Evolutionary conservation across 2,329 filamentous ascomycete species (phyloP), one percentile per base, ranked within the genome.

Genomic region (Penicillium hesseltinei): DNA sequence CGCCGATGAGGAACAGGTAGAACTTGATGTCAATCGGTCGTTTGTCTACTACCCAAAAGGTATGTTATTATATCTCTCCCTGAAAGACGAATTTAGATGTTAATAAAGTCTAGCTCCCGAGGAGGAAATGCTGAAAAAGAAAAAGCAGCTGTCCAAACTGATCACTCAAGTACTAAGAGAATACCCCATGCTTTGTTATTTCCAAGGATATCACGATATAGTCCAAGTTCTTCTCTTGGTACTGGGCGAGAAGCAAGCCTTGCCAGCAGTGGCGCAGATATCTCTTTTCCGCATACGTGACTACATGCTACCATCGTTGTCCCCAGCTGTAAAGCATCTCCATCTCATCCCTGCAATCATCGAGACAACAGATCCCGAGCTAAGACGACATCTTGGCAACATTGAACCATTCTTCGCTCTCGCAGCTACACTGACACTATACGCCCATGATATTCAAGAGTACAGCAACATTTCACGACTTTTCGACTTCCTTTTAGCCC

Each of bases 191-290:
- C 84, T 99, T 36, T 91, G 87, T 79, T 99, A 99, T 77, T 99
- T 99, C 75, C 94, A 99, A 78, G 94, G 94, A 72, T 99, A 95
- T 73, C 94, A 99, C 75, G 94, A 99, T 77, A 97, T 99, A 69
- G 94, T 91, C 66, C 95, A 99, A 77, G 94, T 99, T 25, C 83
- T 99, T 58, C 84, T 97, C 40, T 83, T 99, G 15, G 92, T 97
- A 11, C 81, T 99, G 4, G 88, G 88, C 0, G 77, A 84, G 10
- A 69, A 80, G 23, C 72, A 80, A 53, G 87, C 90, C 17, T 80
- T 82, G 19, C 74, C 80, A 7, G 85, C 88, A 17, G 85, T 95
- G 33, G 83, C 89, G 35, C 88, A 90, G n/a, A 85, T 99, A 57
- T 96, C 92, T 3, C 81, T 92, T 33, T 83, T 97, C 44, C 89